These are phyloP conservation scores for Ustilago curta DNA, from an alignment of 1,284 basidiomycete genomes.

Conservation along the genomic window DNA sequence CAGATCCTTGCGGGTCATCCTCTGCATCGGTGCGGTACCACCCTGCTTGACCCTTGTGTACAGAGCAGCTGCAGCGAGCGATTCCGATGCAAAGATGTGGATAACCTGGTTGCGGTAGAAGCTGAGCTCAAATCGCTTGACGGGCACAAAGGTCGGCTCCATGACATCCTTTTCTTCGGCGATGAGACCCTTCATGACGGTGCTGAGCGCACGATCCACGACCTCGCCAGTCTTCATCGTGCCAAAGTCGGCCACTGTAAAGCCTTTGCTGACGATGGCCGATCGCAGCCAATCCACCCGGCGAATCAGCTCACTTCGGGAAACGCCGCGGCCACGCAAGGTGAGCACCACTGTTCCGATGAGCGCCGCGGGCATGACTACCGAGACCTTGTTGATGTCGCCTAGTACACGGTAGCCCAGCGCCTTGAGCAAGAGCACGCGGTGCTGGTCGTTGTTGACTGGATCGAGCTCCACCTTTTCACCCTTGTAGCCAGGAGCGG, in stretches of 20 bases:
- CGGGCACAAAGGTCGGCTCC: constrained; percentile 68
- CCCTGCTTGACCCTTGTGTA: constrained; percentile 70
- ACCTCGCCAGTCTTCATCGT: constrained; percentile 61
- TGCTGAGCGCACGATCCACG: constrained; percentile 65
- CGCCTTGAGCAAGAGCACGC: constrained; percentile 65
- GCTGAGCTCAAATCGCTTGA: constrained; percentile 69
- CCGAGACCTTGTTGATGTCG: constrained; percentile 70
- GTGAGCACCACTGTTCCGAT: constrained; percentile 69
- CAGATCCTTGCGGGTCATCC: constrained; percentile 61
- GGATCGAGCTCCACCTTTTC: constrained; percentile 53
- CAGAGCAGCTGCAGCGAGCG: constrained; percentile 59
- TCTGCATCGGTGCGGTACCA: constrained; percentile 64
- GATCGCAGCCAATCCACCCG: constrained; percentile 66
- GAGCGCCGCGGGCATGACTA: constrained; percentile 70
- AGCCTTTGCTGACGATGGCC: constrained; percentile 67
- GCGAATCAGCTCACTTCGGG: constrained; percentile 66
- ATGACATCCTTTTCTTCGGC: constrained; percentile 66
- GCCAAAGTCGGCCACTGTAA: constrained; percentile 69
- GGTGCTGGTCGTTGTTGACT: constrained; percentile 51
- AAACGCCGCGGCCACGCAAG: constrained; percentile 69
- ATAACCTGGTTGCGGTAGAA: constrained; percentile 70
- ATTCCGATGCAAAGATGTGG: constrained; percentile 65
- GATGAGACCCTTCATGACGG: constrained; percentile 68
- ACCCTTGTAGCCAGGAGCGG: constrained; percentile 35
- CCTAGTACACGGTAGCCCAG: constrained; percentile 69